Conservation (phyloP, 805 yeast genomes). For the Cyberlindnera samutprakarnensis region DNA sequence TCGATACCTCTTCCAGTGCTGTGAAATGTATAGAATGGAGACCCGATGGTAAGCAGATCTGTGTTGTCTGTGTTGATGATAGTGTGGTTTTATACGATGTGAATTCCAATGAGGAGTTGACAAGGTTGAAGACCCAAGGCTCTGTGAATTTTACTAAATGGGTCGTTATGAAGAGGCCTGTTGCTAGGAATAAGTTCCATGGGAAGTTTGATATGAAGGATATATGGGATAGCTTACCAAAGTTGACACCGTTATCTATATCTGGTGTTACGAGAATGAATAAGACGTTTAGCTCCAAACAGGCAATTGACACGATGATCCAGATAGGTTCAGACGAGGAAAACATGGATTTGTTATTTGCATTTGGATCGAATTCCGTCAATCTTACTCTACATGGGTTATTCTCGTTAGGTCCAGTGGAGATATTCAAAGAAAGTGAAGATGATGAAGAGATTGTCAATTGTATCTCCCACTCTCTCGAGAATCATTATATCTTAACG, state of each 20-base stretch:
- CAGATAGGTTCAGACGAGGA: slow-evolving; percentile 16
- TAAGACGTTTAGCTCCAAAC: slow-evolving; percentile 20
- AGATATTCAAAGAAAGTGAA: slow-evolving; percentile 4
- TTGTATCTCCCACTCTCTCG: slow-evolving; percentile 3
- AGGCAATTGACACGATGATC: slow-evolving; percentile 23
- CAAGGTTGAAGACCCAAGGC: slow-evolving; percentile 9
- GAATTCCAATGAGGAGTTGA: slow-evolving; percentile 35
- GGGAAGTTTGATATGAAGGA: slow-evolving; percentile 26
- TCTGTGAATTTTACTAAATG: slow-evolving; percentile 12
- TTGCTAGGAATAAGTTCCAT: slow-evolving; percentile 8
- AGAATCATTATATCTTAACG: slow-evolving; percentile 16
- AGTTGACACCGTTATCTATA: slow-evolving; percentile 24
- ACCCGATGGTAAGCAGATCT: slow-evolving; percentile 34
- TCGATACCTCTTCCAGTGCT: slow-evolving; percentile 25
- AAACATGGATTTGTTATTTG: slow-evolving; percentile 23
- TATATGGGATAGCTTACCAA: slow-evolving; percentile 29
- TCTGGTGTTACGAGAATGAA: slow-evolving; percentile 1
- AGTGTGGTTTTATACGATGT: slow-evolving; percentile 37
- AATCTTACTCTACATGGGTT: slow-evolving; percentile 27
- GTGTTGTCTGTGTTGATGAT: slow-evolving; percentile 37
- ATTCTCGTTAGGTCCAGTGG: slow-evolving; percentile 22
- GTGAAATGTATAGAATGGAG: slow-evolving; percentile 25
- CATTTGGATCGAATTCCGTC: slow-evolving; percentile 19
- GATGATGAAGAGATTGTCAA: slow-evolving; percentile 18
- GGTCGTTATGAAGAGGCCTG: slow-evolving; percentile 4